Evolutionary conservation across 805 yeast species (phyloP).

Genomic region (Pichia manshurica): DNA sequence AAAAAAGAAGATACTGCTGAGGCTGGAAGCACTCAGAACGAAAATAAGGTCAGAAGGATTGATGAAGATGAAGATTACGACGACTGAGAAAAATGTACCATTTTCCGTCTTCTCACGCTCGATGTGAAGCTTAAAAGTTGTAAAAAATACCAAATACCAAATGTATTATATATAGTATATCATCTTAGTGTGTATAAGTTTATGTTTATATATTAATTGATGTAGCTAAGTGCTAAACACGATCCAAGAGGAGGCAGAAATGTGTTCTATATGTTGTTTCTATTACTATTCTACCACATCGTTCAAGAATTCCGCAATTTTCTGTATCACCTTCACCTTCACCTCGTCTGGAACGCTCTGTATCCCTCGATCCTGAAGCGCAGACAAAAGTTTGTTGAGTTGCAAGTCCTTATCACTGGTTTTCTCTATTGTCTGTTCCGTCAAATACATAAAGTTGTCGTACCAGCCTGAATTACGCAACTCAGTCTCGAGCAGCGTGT

Average conservation of each 20-base stretch:
- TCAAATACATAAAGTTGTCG: slow-evolving; percentile 60
- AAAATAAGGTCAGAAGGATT: slow-evolving; percentile 24
- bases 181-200: neutral
- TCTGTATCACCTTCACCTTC: slow-evolving; percentile 50
- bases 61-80: slow-evolving; percentile 36
- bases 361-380: slow-evolving; percentile 61
- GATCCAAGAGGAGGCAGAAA: too few species aligned
- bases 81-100: slow-evolving; percentile 20
- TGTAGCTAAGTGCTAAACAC: too few species aligned
- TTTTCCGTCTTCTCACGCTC: neutral
- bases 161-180: slow-evolving; percentile 1
- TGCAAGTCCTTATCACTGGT: slow-evolving; percentile 28
- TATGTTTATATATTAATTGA: neutral
- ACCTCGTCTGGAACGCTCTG: slow-evolving; percentile 63
- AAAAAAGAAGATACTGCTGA: slow-evolving; percentile 6
- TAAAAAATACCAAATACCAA: neutral
- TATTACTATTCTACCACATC: slow-evolving; percentile 35
- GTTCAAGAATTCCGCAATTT: slow-evolving; percentile 56
- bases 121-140: neutral
- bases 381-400: slow-evolving; percentile 46
- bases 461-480: slow-evolving; percentile 82
- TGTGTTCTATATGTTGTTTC: too few species aligned
- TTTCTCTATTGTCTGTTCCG: slow-evolving; percentile 37
- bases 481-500: slow-evolving; percentile 54
- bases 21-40: neutral